Evolutionary conservation across 352 stramenopile genomes (phyloP).

Genomic region (Phytophthora pseudosyringae): DNA sequence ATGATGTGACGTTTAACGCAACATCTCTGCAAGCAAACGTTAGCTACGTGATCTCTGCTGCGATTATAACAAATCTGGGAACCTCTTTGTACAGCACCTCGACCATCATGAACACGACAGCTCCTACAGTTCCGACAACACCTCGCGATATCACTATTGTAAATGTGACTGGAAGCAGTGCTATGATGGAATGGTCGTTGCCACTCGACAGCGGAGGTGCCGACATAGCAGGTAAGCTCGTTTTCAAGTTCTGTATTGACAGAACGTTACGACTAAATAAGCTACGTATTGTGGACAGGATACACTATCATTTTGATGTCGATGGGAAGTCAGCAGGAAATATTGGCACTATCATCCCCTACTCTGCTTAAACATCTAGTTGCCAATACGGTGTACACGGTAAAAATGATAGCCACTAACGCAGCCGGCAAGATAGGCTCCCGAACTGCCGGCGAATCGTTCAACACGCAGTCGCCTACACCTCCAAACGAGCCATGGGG

Average conservation of each 20-base stretch:
- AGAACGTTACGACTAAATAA: not conserved
- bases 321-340: slow-evolving; percentile 22
- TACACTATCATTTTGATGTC: slow-evolving; percentile 34
- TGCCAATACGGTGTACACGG: slow-evolving; percentile 51
- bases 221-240: slow-evolving; percentile 46
- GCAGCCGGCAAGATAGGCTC: slow-evolving; percentile 34
- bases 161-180: slow-evolving; percentile 48
- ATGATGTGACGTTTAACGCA: slow-evolving; percentile 34
- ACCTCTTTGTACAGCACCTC: slow-evolving; percentile 40
- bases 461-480: slow-evolving; percentile 41
- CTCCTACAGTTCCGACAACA: slow-evolving; percentile 33
- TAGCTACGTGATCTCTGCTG: slow-evolving; percentile 43
- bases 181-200: slow-evolving; percentile 40
- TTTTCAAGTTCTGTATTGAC: not conserved
- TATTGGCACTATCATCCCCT: slow-evolving; percentile 9
- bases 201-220: slow-evolving; percentile 55
- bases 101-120: slow-evolving; percentile 36
- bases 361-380: slow-evolving; percentile 39
- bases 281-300: slow-evolving; percentile 18
- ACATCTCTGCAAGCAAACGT: slow-evolving; percentile 38
- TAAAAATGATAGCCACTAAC: slow-evolving; percentile 60
- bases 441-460: slow-evolving; percentile 34
- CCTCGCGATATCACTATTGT: slow-evolving; percentile 37
- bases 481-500: slow-evolving; percentile 43
- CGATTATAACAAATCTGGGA: slow-evolving; percentile 49